Percentiles rank a stretch among this genome's conserved stretches.
Evolutionary conservation across 495 filamentous ascomycete genomes (phyloP).

Genomic region (Patellaria atrata): DNA sequence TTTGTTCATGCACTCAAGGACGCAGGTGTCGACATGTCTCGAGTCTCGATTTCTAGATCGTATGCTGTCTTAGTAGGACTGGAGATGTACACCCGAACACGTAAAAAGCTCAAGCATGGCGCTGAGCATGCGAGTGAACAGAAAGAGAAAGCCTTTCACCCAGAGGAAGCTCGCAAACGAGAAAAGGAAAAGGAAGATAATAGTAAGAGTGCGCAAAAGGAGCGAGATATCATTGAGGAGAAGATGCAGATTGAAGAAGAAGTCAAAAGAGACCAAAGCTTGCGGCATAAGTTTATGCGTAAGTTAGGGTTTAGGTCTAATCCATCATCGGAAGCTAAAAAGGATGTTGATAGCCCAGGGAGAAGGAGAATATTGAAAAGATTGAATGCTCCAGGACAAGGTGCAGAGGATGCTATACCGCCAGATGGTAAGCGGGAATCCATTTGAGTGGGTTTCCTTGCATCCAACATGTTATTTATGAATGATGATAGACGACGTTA

Average conservation of each 20-base stretch:
- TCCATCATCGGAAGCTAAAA: constrained; percentile 3
- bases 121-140: constrained; percentile 15
- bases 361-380: constrained; percentile 7
- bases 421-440: constrained; percentile 13
- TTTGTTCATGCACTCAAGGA: constrained; percentile 61
- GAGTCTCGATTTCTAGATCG: constrained; percentile 59
- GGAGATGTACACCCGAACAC: constrained; percentile 55
- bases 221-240: constrained; percentile 29
- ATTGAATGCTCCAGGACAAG: constrained; percentile 9
- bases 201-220: constrained; percentile 36
- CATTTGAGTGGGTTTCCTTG: too few species aligned
- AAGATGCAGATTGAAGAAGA: constrained; percentile 21
- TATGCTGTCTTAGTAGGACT: constrained; percentile 74
- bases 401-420: constrained; percentile 18
- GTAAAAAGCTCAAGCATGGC: constrained; percentile 40
- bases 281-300: constrained; percentile 20
- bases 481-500: too few species aligned
- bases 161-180: constrained; percentile 29
- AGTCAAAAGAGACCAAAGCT: constrained; percentile 25
- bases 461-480: too few species aligned
- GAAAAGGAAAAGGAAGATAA: constrained; percentile 33
- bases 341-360: constrained; percentile 1
- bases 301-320: constrained; percentile 18
- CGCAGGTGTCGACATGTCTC: constrained; percentile 63
- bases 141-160: constrained; percentile 28